Percentiles rank a stretch among this genome's conserved stretches.
Evolutionary conservation across 2,329 filamentous ascomycete genomes (phyloP).

Genomic region (Pseudogymnoascus sp.): DNA sequence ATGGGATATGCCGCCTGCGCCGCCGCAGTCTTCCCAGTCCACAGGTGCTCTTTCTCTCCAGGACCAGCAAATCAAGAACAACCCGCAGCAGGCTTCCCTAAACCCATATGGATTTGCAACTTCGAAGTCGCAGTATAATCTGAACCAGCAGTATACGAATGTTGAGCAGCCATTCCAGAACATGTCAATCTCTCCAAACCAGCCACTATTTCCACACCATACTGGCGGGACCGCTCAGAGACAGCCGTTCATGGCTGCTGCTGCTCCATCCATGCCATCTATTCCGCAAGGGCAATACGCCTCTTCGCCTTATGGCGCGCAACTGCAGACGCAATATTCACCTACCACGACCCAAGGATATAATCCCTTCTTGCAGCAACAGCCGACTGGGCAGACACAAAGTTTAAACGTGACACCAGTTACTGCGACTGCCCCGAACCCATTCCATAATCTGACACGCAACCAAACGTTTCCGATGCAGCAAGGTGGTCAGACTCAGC

Average conservation of each 20-base stretch:
- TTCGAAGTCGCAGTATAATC: constrained; percentile 35
- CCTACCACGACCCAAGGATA: constrained; percentile 10
- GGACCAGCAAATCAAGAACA: constrained; percentile 39
- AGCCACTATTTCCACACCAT: constrained; percentile 65
- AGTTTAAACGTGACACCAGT: constrained; percentile 9
- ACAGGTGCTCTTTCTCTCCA: constrained; percentile 53
- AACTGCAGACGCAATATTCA: background rate
- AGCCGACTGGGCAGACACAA: constrained; percentile 15
- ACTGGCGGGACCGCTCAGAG: constrained; percentile 51
- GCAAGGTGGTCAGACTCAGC: background rate
- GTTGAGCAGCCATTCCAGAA: constrained; percentile 60
- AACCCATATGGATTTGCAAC: constrained; percentile 51
- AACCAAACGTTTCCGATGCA: constrained; percentile 6
- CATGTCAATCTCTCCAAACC: constrained; percentile 54
- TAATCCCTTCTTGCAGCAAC: constrained; percentile 16
- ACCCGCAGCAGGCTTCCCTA: constrained; percentile 22
- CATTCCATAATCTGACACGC: background rate
- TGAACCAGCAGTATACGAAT: constrained; percentile 32
- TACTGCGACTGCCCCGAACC: background rate
- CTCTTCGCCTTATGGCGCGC: constrained; percentile 21
- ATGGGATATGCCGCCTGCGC: constrained; percentile 50
- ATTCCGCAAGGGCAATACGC: constrained; percentile 25
- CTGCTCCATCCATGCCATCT: constrained; percentile 25
- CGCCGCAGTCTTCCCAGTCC: constrained; percentile 56
- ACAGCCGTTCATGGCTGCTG: constrained; percentile 30